phyloP scores from a whole-genome alignment of 768 basidiomycete species.

The Pleurotus tuber-regium region DNA sequence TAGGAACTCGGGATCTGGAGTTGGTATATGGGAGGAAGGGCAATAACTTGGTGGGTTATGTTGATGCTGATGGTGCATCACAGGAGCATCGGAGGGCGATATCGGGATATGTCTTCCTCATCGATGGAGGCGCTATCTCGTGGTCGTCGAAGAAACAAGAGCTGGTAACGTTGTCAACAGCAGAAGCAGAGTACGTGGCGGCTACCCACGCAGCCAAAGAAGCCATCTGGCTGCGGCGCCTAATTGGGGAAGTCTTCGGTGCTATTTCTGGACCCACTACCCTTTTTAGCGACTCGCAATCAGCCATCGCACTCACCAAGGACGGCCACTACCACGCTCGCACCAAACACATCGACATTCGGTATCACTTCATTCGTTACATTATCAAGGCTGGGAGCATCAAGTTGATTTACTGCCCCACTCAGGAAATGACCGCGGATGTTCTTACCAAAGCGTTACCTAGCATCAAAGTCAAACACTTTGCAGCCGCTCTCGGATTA shows the following conservation, averaged over 20 bases:
- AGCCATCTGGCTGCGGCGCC: constrained; percentile 23
- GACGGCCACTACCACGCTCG: constrained; percentile 24
- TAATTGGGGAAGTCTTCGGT: constrained; percentile 16
- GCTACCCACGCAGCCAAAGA: constrained; percentile 15
- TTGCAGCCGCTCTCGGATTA: constrained; percentile 7
- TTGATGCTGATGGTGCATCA: constrained; percentile 15
- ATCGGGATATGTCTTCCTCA: constrained; percentile 23
- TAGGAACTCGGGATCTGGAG: constrained; percentile 16
- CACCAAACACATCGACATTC: constrained; percentile 33
- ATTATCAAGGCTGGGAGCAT: constrained; percentile 14
- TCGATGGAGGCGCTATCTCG: constrained; percentile 21
- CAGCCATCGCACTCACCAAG: constrained; percentile 16
- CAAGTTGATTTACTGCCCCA: constrained; percentile 14
- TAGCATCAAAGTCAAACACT: constrained; percentile 13
- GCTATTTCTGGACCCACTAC: constrained; percentile 1
- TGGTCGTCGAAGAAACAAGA: constrained; percentile 25
- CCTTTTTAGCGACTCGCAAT: constrained; percentile 15
- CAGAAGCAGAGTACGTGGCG: constrained; percentile 18
- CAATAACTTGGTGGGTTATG: constrained; percentile 13
- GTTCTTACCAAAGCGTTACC: constrained; percentile 25
- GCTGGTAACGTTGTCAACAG: constrained; percentile 15
- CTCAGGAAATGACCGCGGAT: constrained; percentile 26
- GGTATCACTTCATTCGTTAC: constrained; percentile 24
- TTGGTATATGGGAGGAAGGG: constrained; percentile 14
- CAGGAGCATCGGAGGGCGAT: constrained; percentile 19